These are phyloP conservation scores for Picochlorum costavermella DNA, from an alignment of 139 green algal genomes.

Conservation along the genomic window DNA sequence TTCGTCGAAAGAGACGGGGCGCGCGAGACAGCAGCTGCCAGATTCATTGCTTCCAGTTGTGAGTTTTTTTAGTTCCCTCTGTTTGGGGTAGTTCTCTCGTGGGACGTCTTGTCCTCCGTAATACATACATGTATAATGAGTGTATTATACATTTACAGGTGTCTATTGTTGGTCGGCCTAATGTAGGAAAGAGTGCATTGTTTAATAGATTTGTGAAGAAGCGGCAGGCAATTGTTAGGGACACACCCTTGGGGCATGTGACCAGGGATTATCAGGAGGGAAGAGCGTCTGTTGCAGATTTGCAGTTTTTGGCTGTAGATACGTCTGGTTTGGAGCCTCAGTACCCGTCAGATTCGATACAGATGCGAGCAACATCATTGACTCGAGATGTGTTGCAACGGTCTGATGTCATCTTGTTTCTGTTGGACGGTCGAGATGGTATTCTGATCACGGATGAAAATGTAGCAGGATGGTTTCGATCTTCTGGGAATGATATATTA, in stretches of 20 bases:
- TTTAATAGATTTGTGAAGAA: slow-evolving; percentile 73
- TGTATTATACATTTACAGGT: slow-evolving; percentile 32
- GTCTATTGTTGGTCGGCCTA: slow-evolving; percentile 71
- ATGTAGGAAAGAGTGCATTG: slow-evolving; percentile 86
- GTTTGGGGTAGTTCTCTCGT: too few relatives aligned
- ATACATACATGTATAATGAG: too few relatives aligned
- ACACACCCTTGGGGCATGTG: slow-evolving; percentile 85
- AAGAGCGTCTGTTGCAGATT: slow-evolving; percentile 60
- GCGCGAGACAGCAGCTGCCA: neutral
- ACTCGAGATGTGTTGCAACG: slow-evolving; percentile 42
- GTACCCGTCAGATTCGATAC: slow-evolving; percentile 34
- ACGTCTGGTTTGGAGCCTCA: slow-evolving; percentile 81
- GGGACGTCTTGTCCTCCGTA: too few relatives aligned
- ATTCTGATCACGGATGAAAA: slow-evolving; percentile 51
- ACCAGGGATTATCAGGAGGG: slow-evolving; percentile 85
- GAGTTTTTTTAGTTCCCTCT: too few relatives aligned
- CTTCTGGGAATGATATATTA: neutral
- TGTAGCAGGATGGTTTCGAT: slow-evolving; percentile 63
- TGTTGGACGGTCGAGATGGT: slow-evolving; percentile 65
- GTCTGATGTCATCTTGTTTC: slow-evolving; percentile 55
- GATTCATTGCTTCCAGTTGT: too few relatives aligned
- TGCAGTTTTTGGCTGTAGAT: slow-evolving; percentile 76
- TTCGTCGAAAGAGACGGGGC: neutral
- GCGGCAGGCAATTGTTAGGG: slow-evolving; percentile 63
- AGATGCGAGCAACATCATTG: slow-evolving; percentile 53